A percentile compares a stretch with the other conserved stretches of the same genome.
These are phyloP conservation scores for Beauveria australis DNA, from an alignment of 2,329 filamentous ascomycete genomes.

Conservation along the genomic window DNA sequence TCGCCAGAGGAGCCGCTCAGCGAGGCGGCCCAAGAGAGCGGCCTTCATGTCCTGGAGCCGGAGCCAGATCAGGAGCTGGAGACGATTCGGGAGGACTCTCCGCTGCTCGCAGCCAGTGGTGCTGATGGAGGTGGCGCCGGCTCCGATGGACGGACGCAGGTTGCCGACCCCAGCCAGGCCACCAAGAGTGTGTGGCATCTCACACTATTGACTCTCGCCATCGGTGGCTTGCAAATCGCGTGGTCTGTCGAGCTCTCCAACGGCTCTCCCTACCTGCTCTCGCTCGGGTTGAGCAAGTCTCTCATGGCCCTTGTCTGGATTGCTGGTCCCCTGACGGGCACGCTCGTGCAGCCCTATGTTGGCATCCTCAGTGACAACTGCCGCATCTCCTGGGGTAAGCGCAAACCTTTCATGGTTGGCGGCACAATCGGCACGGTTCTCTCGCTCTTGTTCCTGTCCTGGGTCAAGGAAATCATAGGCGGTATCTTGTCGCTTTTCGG, in stretches of 20 bases:
- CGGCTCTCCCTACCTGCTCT: conserved; percentile 77
- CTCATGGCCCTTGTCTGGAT: conserved; percentile 81
- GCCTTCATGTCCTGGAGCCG: conserved; percentile 4
- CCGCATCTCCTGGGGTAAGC: conserved; percentile 64
- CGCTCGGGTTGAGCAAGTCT: conserved; percentile 74
- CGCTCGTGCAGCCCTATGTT: conserved; percentile 73
- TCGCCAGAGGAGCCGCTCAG: conserved; percentile 2
- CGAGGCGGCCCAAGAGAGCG: conserved; percentile 5
- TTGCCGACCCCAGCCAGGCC: conserved; percentile 40
- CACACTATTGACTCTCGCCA: conserved; percentile 74
- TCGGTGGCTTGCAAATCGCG: conserved; percentile 84
- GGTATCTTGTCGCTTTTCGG: conserved; percentile 64
- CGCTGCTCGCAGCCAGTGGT: conserved; percentile 12
- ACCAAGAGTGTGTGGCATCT: conserved; percentile 82
- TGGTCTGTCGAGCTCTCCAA: conserved; percentile 95
- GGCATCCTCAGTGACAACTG: conserved; percentile 76
- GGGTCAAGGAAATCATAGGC: conserved; percentile 64
- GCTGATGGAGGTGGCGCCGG: background rate
- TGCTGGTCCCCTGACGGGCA: conserved; percentile 69
- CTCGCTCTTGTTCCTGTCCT: conserved; percentile 62
- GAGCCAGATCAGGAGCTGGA: conserved; percentile 13
- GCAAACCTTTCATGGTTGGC: conserved; percentile 72
- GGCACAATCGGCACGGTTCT: conserved; percentile 60
- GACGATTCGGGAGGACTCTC: conserved; percentile 14
- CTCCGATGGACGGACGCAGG: conserved; percentile 16